These are phyloP conservation scores for Colletotrichum falcatum DNA, from an alignment of 2,329 filamentous ascomycete genomes.

Conservation along the genomic window DNA sequence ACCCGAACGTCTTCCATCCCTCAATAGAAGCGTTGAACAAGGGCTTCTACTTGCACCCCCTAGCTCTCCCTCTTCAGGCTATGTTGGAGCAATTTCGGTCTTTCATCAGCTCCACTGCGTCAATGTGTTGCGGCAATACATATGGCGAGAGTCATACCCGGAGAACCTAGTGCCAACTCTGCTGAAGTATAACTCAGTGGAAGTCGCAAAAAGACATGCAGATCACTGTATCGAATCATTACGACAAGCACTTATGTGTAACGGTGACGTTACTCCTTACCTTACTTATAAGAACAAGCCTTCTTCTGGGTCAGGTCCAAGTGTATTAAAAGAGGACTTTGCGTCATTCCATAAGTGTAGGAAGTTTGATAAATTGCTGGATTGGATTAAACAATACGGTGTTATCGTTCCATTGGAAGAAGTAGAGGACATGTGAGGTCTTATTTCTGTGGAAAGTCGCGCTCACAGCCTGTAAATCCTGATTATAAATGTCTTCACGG, in stretches of 20 bases:
- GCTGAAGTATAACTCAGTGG: slow-evolving; percentile 7
- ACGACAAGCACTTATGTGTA: slow-evolving; percentile 16
- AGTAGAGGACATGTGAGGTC: background rate
- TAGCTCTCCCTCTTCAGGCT: slow-evolving; percentile 5
- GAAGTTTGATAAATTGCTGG: slow-evolving; percentile 4
- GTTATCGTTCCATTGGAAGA: background rate
- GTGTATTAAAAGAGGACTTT: slow-evolving; percentile 13
- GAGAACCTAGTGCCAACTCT: slow-evolving; percentile 3
- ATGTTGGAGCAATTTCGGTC: slow-evolving; percentile 3
- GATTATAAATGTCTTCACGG: background rate
- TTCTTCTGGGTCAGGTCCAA: background rate
- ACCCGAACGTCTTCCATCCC: slow-evolving; percentile 6
- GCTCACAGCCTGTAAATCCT: background rate
- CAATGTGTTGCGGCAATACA: slow-evolving; percentile 15
- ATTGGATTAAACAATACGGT: slow-evolving; percentile 11
- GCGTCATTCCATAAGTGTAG: slow-evolving; percentile 18
- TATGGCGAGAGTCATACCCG: slow-evolving; percentile 27
- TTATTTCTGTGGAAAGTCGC: background rate
- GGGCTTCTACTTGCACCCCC: background rate
- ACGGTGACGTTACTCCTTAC: slow-evolving; percentile 14
- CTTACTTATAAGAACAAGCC: background rate
- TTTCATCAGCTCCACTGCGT: slow-evolving; percentile 25
- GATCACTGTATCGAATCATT: slow-evolving; percentile 22
- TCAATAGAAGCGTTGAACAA: slow-evolving; percentile 22
- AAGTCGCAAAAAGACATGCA: slow-evolving; percentile 2